Percentiles rank a stretch among this genome's conserved stretches.
phyloP scores from a whole-genome alignment of 768 basidiomycete species.

The Leucogyrophana mollusca region DNA sequence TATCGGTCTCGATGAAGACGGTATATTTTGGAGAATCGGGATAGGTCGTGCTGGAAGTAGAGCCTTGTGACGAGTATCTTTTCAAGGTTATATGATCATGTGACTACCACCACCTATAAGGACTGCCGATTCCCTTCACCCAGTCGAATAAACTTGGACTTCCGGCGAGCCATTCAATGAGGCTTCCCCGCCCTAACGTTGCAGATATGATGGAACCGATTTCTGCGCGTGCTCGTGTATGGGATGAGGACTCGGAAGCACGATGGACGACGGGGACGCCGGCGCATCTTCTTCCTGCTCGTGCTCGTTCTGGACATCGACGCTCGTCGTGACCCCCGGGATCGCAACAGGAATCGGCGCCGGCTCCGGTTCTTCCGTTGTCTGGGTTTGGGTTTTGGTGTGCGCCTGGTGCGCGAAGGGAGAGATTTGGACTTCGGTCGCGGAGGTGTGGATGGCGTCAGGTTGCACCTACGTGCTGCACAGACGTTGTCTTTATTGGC shows the following conservation, averaged over 20 bases:
- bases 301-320: conserved; percentile 64
- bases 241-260: conserved; percentile 73
- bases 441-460: conserved; percentile 50
- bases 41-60: no score
- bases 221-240: conserved; percentile 31
- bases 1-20: no score
- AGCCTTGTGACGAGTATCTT: no score
- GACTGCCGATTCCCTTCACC: no score
- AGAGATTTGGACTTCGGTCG: conserved; percentile 55
- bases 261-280: conserved; percentile 72
- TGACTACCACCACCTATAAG: no score
- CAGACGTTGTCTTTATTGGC: conserved; percentile 47
- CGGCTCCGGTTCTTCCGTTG: conserved; percentile 26
- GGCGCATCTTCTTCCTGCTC: conserved; percentile 44
- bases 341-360: conserved; percentile 25
- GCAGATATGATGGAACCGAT: conserved; percentile 82
- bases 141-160: no score
- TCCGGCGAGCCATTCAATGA: no score
- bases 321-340: conserved; percentile 41
- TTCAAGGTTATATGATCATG: no score
- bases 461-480: conserved; percentile 76
- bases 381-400: conserved; percentile 30
- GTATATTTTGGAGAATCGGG: no score
- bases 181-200: no score
- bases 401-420: conserved; percentile 31